phyloP scores from a whole-genome alignment of 1,139 yeast genomes.

The Oligophagozyma castellii region DNA sequence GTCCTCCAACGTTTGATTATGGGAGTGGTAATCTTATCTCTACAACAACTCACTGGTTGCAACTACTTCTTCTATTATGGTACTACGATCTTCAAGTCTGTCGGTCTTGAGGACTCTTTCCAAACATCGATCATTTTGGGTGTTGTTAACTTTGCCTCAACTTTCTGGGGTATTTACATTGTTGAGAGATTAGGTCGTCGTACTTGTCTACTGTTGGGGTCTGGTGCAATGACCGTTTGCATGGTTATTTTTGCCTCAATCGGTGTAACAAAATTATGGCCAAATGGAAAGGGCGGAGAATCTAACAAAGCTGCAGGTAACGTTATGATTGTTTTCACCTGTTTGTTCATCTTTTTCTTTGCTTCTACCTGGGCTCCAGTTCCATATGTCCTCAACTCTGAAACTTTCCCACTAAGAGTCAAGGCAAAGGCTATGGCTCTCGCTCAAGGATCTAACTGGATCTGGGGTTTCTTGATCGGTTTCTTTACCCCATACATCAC shows the following conservation, averaged over 20 bases:
- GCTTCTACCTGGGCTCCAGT: constrained; percentile 85
- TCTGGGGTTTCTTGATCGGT: constrained; percentile 65
- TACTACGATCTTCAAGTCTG: constrained; percentile 63
- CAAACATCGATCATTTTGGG: constrained; percentile 68
- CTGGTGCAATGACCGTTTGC: constrained; percentile 50
- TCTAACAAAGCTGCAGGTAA: constrained; percentile 44
- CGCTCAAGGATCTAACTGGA: constrained; percentile 63
- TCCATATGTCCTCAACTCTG: constrained; percentile 60
- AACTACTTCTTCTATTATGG: constrained; percentile 77
- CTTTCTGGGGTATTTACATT: constrained; percentile 51
- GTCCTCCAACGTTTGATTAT: constrained; percentile 44
- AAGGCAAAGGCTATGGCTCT: constrained; percentile 69
- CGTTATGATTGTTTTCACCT: constrained; percentile 68
- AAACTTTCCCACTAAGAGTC: constrained; percentile 66
- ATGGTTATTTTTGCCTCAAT: constrained; percentile 54
- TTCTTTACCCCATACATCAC: constrained; percentile 68
- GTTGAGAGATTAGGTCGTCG: constrained; percentile 67
- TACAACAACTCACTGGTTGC: constrained; percentile 72
- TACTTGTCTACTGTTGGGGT: constrained; percentile 47
- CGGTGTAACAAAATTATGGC: constrained; percentile 53
- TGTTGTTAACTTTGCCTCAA: constrained; percentile 64
- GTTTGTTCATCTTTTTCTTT: constrained; percentile 68
- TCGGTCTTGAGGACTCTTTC: constrained; percentile 61
- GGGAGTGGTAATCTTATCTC: constrained; percentile 52
- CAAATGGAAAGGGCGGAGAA: constrained; percentile 41